Percentiles rank a stretch among this genome's conserved stretches.
Evolutionary conservation across 2,329 filamentous ascomycete genomes (phyloP).

Genomic region (Verticillium isaacii): DNA sequence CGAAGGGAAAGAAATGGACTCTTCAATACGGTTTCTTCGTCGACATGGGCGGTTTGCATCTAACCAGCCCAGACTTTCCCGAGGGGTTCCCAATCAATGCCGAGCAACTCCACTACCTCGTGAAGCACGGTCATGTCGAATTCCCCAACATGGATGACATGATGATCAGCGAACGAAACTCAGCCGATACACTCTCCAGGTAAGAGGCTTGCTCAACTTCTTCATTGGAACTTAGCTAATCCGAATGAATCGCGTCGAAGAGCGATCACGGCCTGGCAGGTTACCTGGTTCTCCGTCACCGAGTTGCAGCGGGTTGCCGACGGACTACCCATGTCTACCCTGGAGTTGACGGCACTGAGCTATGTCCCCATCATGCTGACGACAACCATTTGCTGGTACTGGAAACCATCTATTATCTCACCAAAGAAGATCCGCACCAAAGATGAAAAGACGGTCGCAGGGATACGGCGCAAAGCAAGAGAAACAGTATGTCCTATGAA

Average conservation of each 20-base stretch:
- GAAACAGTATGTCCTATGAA: conserved; percentile 1
- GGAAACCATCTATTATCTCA: conserved; percentile 13
- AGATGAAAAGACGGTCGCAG: conserved; percentile 4
- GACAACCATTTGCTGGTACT: conserved; percentile 14
- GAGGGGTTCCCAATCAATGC: conserved; percentile 29
- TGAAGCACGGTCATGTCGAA: conserved; percentile 21
- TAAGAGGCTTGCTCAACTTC: conserved; percentile 4
- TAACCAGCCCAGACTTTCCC: conserved; percentile 21
- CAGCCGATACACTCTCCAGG: conserved; percentile 21
- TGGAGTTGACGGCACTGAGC: conserved; percentile 20
- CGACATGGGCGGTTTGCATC: conserved; percentile 33
- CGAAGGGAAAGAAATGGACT: conserved; percentile 25
- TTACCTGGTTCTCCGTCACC: conserved; percentile 16
- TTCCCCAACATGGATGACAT: conserved; percentile 17
- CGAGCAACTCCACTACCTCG: conserved; percentile 25
- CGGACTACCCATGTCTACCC: conserved; percentile 17
- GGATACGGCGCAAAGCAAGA: conserved; percentile 8
- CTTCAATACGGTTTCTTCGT: conserved; percentile 33
- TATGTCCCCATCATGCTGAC: conserved; percentile 18
- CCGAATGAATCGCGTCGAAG: conserved; percentile 3
- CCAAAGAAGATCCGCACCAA: conserved; percentile 9
- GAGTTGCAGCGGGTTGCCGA: conserved; percentile 13
- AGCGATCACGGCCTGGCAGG: conserved; percentile 18
- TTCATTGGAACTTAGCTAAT: too few species aligned
- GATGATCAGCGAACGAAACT: conserved; percentile 23